Percentiles rank a stretch among this genome's conserved stretches.
Evolutionary conservation across 2,329 filamentous ascomycete genomes (phyloP).

Genomic region (Colletotrichum sp.): DNA sequence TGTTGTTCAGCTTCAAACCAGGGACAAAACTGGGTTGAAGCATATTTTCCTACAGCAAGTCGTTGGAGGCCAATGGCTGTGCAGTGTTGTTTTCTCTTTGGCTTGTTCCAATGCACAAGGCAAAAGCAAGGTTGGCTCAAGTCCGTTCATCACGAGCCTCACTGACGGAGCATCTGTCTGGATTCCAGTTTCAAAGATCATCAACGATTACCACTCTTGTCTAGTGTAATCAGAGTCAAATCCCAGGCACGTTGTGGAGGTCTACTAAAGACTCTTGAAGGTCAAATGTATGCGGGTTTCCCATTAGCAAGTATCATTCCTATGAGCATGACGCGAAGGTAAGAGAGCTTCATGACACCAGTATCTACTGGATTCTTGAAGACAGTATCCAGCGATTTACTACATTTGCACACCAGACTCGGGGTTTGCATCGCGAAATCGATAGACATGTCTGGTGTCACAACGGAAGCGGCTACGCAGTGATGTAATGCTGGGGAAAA

Average conservation of each 20-base stretch:
- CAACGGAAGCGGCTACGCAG: background rate
- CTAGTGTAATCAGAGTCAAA: background rate
- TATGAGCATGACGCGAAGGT: background rate
- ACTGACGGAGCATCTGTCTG: background rate
- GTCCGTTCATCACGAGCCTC: background rate
- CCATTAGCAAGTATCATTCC: background rate
- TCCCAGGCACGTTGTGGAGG: background rate
- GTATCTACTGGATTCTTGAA: background rate
- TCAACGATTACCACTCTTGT: background rate
- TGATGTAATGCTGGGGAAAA: background rate
- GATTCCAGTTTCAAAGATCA: background rate
- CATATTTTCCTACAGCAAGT: background rate
- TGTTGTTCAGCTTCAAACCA: background rate
- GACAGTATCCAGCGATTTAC: fast-evolving
- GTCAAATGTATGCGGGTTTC: background rate
- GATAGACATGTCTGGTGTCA: background rate
- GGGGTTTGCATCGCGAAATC: fast-evolving
- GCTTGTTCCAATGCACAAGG: background rate
- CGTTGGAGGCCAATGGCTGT: background rate
- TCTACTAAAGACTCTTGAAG: background rate
- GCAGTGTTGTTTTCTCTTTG: background rate
- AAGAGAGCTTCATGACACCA: background rate
- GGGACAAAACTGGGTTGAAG: background rate
- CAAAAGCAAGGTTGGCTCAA: background rate
- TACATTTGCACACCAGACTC: background rate